A percentile compares a stretch with the other conserved stretches of the same genome.
Conservation (phyloP, 768 basidiomycete genomes). For the Tricholoma terreum region DNA sequence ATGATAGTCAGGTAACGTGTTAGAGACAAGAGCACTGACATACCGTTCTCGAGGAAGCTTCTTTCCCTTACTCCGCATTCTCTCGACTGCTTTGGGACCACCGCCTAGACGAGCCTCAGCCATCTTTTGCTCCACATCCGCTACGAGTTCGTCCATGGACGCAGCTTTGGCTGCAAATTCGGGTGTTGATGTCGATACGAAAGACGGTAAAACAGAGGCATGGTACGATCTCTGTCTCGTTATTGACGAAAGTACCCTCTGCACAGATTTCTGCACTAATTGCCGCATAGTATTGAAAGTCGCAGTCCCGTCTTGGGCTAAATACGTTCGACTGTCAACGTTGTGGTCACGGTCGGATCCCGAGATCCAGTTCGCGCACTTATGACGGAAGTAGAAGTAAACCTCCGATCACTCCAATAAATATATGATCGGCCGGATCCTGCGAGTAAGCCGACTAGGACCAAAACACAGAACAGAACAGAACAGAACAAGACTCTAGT, state of each 20-base stretch:
- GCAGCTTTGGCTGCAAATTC: conserved; percentile 67
- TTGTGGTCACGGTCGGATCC: conserved; percentile 1
- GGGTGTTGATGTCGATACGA: conserved; percentile 63
- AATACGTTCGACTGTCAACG: no score
- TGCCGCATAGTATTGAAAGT: conserved; percentile 14
- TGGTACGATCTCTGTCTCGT: conserved; percentile 48
- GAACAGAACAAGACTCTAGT: no score
- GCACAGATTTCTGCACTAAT: conserved; percentile 15
- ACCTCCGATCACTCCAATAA: conserved; percentile 20
- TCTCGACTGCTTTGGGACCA: conserved; percentile 67
- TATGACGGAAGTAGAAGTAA: conserved; percentile 13
- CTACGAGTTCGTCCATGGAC: conserved; percentile 68
- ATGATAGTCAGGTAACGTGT: not conserved
- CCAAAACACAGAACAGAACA: no score
- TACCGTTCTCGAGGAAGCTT: conserved; percentile 82
- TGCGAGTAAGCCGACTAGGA: no score
- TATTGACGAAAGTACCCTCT: conserved; percentile 6
- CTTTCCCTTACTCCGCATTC: conserved; percentile 79
- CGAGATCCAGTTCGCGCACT: conserved; percentile 1
- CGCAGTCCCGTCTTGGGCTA: not conserved
- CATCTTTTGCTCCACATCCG: conserved; percentile 59
- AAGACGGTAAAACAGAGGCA: conserved; percentile 70
- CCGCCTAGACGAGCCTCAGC: conserved; percentile 66
- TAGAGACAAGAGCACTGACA: conserved; percentile 13
- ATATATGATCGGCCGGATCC: conserved; percentile 35